Evolutionary conservation across 139 green algal genomes (phyloP), one percentile per base, ranked within the genome.

Genomic region (Chlamydomonas sphaeroides): DNA sequence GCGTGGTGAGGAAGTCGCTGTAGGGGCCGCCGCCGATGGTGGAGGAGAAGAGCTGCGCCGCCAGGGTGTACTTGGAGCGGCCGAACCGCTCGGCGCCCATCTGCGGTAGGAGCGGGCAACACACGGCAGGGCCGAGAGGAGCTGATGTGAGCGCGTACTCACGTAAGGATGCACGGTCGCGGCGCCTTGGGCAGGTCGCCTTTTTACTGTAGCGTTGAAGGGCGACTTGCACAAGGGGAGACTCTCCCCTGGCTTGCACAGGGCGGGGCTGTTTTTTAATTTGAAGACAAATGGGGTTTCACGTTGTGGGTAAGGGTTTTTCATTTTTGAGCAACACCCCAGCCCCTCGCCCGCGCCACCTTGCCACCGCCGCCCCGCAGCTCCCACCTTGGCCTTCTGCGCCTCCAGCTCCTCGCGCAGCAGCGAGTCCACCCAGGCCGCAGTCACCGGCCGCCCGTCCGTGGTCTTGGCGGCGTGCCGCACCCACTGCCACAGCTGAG

Each of bases 401-500:
- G 39, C 81, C 41, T 73, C 26, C 41, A 79, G 66, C 86, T 98
- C 95, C 77, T 96, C 91, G 41, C 91, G 82, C 48, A 98, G 78
- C 30, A 94, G 83, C 35, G 83, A 66, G 18, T 65, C 32, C 41
- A 95, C 90, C 80, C 88, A 89, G 7, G 90, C 74, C 0, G 71
- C 78, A 11, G 90, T 96, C 36, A 98, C 83, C n/a, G 70, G 51
- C 41, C 78, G 59, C 17, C 93, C 93, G 38, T 93, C 87, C n/a
- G 89, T 78, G 63, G 95, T 94, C 17, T 65, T 51, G 23, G 88
- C 93, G 32, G 87, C 85, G 79, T 96, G 91, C 17, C 87, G 89
- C 80, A 96, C 86, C 94, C 94, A 97, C 90, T 97, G 94, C 93
- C 95, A 98, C 71, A 95, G 83, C 88, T 95, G 90, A 8, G 79